Base-by-base conservation (phyloP, 1,284 basidiomycete genomes). In the Vanrija sp. region DNA sequence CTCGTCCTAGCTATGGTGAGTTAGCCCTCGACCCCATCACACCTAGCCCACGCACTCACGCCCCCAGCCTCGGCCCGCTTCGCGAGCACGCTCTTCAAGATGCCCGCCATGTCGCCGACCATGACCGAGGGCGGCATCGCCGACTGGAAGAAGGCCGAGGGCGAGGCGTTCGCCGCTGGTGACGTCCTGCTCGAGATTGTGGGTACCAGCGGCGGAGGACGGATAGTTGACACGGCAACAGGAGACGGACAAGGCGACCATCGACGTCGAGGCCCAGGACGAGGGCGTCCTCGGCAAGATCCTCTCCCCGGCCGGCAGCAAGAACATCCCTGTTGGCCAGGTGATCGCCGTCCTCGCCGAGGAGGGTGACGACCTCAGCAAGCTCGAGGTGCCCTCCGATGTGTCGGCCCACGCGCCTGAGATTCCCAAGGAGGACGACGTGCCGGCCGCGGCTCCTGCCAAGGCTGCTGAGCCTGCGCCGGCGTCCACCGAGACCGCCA, bases 241-340 rank as follows among this genome's bases (percentile, higher is more conserved):
- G 93, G 95, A 98, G 82, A 98, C 94, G 37, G 95, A 98, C 83
- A 98, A 98, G 79, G 95, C 95, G 14, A 96, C 93, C 1, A 97
- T 98, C 69, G 95, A 98, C 69, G 94, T 98, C n/a, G 95, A 98
- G 77, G 93, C 95, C 6, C 92, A 92, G 74, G 94, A 98, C 41
- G 94, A 98, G 65, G 95, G 95, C 61, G 77, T 97, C 15, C 76
- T 98, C 70, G 94, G 88, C 42, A 97, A 93, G 79, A 96, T 97
- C 61, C 59, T 98, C 60, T 90, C 83, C 48, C 80, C 79, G 45
- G 89, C 90, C 57, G 94, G 94, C 49, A 73, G 87, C 14, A 94
- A 94, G 77, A 85, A 85, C 64, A 83, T 98, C 51, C 81, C 85
- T 3, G 89, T 98, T 38, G 93, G 93, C 50, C 87, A 86, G 73